These are phyloP conservation scores for Phytopythium sindhum DNA, from an alignment of 352 stramenopile genomes.

Conservation along the genomic window DNA sequence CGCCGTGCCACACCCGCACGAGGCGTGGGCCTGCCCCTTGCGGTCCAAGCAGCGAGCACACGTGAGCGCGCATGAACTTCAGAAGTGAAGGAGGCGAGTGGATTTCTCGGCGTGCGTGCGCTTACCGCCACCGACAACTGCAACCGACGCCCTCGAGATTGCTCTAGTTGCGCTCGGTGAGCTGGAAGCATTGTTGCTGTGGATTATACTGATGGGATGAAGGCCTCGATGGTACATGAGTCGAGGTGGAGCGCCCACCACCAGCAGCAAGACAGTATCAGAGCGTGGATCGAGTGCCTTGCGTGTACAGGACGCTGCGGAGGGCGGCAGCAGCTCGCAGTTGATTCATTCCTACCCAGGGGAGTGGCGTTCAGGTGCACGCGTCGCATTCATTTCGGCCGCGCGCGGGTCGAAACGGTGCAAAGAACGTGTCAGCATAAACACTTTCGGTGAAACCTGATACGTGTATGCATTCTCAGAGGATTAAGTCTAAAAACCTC, in stretches of 20 bases:
- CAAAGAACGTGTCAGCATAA: background rate
- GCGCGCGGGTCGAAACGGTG: background rate
- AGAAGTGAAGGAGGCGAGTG: background rate
- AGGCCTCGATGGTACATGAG: too few relatives aligned
- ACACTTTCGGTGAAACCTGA: background rate
- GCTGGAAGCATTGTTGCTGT: background rate
- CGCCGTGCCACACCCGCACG: background rate
- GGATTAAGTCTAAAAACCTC: background rate
- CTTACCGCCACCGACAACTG: background rate
- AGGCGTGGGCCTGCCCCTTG: background rate
- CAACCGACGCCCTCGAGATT: background rate
- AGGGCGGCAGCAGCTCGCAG: background rate
- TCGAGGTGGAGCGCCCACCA: too few relatives aligned
- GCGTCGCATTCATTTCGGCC: background rate
- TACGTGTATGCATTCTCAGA: background rate
- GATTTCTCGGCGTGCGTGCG: slow-evolving; percentile 2
- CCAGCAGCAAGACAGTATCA: too few relatives aligned
- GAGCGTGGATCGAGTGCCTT: too few relatives aligned
- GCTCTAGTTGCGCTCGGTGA: background rate
- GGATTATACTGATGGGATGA: too few relatives aligned
- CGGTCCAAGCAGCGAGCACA: background rate
- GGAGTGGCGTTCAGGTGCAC: background rate
- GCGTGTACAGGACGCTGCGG: too few relatives aligned
- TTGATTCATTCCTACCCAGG: background rate
- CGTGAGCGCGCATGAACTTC: background rate